Percentiles rank a stretch among this genome's conserved stretches.
Conservation (phyloP, 2,329 filamentous ascomycete genomes). For the Lachnellula cervina region DNA sequence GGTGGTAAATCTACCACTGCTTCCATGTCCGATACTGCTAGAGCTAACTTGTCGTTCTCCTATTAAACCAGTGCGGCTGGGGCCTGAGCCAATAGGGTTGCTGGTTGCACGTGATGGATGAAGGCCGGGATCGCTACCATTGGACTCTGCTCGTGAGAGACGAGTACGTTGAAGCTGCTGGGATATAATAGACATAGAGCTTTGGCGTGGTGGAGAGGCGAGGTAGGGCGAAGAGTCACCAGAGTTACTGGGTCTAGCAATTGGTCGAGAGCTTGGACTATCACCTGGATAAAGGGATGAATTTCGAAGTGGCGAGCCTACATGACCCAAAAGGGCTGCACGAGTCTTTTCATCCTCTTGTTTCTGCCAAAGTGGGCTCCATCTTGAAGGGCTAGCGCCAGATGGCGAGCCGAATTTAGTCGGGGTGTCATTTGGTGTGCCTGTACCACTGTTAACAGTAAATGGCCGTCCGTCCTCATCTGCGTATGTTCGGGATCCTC, state of each 20-base stretch:
- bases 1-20: conserved; percentile 54
- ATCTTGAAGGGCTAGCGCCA: conserved; percentile 54
- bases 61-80: conserved; percentile 35
- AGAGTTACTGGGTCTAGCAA: conserved; percentile 34
- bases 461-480: conserved; percentile 42
- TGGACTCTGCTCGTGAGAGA: conserved; percentile 40
- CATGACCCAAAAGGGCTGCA: conserved; percentile 59
- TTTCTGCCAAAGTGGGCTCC: conserved; percentile 56
- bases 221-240: conserved; percentile 30
- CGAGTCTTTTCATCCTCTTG: conserved; percentile 43
- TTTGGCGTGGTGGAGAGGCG: conserved; percentile 32
- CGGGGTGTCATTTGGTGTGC: conserved; percentile 37
- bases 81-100: conserved; percentile 36
- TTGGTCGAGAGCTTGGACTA: conserved; percentile 36
- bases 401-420: conserved; percentile 59
- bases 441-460: conserved; percentile 36
- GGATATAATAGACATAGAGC: conserved; percentile 52
- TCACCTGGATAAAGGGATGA: conserved; percentile 54
- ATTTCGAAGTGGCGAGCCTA: conserved; percentile 60
- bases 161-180: conserved; percentile 59
- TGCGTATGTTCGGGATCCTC: conserved; percentile 54
- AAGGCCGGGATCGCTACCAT: conserved; percentile 43
- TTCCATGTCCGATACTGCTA: conserved; percentile 41
- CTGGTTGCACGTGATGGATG: conserved; percentile 42
- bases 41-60: conserved; percentile 57